phyloP scores from a whole-genome alignment of 345 rosid genomes.

The Gossypium stocksii region DNA sequence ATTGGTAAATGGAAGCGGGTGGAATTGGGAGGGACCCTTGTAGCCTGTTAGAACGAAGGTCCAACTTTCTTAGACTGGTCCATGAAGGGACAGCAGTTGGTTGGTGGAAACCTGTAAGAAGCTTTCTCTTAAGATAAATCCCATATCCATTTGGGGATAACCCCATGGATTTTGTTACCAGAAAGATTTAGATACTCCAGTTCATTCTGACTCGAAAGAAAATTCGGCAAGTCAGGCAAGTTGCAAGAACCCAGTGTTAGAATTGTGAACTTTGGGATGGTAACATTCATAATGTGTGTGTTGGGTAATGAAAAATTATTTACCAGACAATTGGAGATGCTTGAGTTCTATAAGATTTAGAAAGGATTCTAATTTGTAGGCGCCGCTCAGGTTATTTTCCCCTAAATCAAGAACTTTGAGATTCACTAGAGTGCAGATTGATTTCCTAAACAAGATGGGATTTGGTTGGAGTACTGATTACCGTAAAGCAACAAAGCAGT shows the following conservation, averaged over 20 bases:
- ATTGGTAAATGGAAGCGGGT: fast-evolving
- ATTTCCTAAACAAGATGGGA: neutral
- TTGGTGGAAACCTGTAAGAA: neutral
- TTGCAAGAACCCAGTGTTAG: neutral
- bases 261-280: neutral
- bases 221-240: neutral
- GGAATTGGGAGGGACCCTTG: constrained; percentile 17
- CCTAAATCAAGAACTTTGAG: neutral
- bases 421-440: neutral
- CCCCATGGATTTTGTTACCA: neutral
- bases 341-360: neutral
- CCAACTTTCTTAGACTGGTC: neutral
- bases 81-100: neutral
- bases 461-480: neutral
- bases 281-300: neutral
- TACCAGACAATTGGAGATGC: neutral
- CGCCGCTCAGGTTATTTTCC: neutral
- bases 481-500: neutral
- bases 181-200: neutral
- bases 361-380: neutral
- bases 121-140: neutral
- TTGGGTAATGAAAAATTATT: neutral
- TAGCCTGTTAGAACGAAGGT: neutral
- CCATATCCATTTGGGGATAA: neutral
- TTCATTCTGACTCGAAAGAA: neutral